These are phyloP conservation scores for Capsella rubella DNA, from an alignment of 441 rosid species.

Conservation along the genomic window DNA sequence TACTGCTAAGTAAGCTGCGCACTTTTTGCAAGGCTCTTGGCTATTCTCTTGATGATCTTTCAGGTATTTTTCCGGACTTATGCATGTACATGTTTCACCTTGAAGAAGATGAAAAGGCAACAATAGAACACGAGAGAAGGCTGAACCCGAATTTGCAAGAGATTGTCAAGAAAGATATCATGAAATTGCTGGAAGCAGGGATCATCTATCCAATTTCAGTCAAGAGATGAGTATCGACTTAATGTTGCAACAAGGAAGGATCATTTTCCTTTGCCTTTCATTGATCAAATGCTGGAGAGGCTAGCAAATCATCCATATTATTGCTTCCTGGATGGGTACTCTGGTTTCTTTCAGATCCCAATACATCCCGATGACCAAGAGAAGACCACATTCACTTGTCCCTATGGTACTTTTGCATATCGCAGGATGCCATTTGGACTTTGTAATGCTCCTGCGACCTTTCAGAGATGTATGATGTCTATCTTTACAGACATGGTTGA, in stretches of 20 bases:
- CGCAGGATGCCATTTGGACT: background rate
- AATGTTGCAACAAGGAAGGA: background rate
- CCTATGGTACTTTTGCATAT: background rate
- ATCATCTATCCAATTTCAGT: background rate
- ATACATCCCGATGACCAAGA: background rate
- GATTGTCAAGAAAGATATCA: background rate
- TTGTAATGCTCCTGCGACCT: no score
- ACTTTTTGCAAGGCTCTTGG: background rate
- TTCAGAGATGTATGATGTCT: no score
- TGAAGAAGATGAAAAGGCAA: background rate
- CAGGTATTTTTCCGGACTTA: background rate
- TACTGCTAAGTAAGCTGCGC: background rate
- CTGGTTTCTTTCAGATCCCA: background rate
- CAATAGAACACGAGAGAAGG: no score
- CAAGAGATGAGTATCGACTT: background rate
- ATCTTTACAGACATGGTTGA: no score
- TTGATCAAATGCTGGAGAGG: background rate
- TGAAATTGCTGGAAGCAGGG: background rate
- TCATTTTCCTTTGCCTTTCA: background rate
- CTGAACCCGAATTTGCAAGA: background rate
- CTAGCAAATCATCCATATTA: background rate
- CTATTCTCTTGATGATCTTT: background rate
- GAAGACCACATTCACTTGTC: background rate
- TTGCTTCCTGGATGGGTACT: background rate
- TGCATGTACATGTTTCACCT: background rate